Evolutionary conservation across 306 rosid genomes (phyloP).

Genomic region (Lupinus albus): DNA sequence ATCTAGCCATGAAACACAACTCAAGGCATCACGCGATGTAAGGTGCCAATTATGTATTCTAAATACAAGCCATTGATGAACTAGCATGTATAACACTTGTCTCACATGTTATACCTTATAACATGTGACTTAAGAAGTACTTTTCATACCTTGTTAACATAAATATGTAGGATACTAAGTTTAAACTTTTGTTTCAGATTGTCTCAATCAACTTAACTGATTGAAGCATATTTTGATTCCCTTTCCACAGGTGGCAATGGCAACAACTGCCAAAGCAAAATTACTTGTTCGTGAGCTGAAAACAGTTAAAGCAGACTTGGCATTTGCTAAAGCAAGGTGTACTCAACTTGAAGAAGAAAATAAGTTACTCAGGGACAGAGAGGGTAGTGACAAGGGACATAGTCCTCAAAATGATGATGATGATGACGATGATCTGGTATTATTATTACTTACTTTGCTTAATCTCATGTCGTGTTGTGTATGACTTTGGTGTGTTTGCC

Average conservation of each 20-base stretch:
- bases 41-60: conserved; percentile 79
- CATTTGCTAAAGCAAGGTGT: conserved; percentile 88
- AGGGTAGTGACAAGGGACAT: conserved; percentile 76
- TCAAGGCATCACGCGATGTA: conserved; percentile 99
- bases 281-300: conserved; percentile 90
- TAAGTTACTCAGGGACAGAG: conserved; percentile 77
- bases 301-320: conserved; percentile 87
- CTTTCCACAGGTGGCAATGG: conserved; percentile 87
- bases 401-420: conserved; percentile 84
- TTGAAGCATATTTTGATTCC: not conserved
- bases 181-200: not conserved
- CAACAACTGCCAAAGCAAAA: conserved; percentile 98
- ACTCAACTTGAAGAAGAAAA: conserved; percentile 97
- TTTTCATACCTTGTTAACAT: not conserved
- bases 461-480: conserved; percentile 18
- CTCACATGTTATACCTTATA: too few species aligned
- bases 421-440: conserved; percentile 96
- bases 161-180: conserved; percentile 10
- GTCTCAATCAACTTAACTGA: not conserved
- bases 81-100: too few species aligned
- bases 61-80: too few species aligned
- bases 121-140: too few species aligned
- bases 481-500: not conserved
- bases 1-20: conserved; percentile 68
- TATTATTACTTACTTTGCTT: conserved; percentile 16